Percentiles rank a stretch among this genome's conserved stretches.
Evolutionary conservation across 768 basidiomycete species (phyloP).

Genomic region (Lactifluus hygrophoroides): DNA sequence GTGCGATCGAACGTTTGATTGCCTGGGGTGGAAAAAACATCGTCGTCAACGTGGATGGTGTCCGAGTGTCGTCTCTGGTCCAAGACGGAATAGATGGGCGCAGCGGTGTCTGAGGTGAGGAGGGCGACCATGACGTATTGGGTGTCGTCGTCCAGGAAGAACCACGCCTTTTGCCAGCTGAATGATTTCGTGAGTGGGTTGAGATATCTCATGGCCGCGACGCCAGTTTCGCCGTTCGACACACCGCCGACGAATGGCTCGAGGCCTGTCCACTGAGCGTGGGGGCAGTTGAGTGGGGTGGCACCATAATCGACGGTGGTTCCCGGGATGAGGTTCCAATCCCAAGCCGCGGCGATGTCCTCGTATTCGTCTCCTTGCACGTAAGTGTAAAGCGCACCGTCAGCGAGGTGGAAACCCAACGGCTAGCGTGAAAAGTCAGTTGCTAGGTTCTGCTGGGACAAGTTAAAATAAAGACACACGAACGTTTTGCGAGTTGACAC

Average conservation of each 20-base stretch:
- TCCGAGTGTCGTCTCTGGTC: constrained; percentile 50
- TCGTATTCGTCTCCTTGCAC: constrained; percentile 60
- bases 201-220: constrained; percentile 56
- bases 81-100: constrained; percentile 53
- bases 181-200: constrained; percentile 51
- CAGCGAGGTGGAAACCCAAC: constrained; percentile 50
- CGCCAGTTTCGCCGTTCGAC: constrained; percentile 47
- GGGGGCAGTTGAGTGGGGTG: constrained; percentile 43
- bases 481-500: constrained; percentile 27
- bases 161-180: constrained; percentile 63
- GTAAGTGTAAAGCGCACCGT: constrained; percentile 58
- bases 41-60: constrained; percentile 36
- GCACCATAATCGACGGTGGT: constrained; percentile 56
- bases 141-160: constrained; percentile 57
- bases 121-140: constrained; percentile 55
- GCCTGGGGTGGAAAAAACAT: background rate
- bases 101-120: constrained; percentile 35
- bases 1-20: constrained; percentile 24
- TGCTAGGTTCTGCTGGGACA: background rate
- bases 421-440: constrained; percentile 10
- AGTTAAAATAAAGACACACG: background rate
- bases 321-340: constrained; percentile 73
- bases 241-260: constrained; percentile 59
- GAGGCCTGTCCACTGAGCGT: constrained; percentile 36
- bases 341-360: constrained; percentile 64